These are phyloP conservation scores for Penicillium diatomitis DNA, from an alignment of 495 filamentous ascomycete species.

Conservation along the genomic window DNA sequence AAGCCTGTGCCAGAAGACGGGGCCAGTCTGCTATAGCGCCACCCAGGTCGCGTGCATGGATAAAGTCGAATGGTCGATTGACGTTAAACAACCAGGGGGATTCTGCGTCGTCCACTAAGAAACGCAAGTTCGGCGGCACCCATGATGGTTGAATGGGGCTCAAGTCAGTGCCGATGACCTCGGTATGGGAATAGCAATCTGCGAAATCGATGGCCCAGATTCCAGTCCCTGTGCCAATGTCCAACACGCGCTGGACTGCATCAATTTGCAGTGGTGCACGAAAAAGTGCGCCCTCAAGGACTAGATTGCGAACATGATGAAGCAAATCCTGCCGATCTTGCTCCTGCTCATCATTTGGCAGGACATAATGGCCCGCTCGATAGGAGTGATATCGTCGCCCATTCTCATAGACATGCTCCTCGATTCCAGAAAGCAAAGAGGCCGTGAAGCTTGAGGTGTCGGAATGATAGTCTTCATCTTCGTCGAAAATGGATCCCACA, in stretches of 20 bases:
- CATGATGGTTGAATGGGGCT: slow-evolving; percentile 28
- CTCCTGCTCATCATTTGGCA: slow-evolving; percentile 37
- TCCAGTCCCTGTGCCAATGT: slow-evolving; percentile 59
- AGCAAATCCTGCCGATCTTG: slow-evolving; percentile 38
- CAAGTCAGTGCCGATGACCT: slow-evolving; percentile 29
- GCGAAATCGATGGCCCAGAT: slow-evolving; percentile 55
- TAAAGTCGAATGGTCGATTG: slow-evolving; percentile 34
- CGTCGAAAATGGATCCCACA: slow-evolving; percentile 14
- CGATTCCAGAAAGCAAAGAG: slow-evolving; percentile 16
- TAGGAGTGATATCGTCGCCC: slow-evolving; percentile 62
- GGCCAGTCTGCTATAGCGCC: slow-evolving; percentile 40
- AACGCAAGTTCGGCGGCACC: slow-evolving; percentile 39
- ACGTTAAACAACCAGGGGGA: slow-evolving; percentile 40
- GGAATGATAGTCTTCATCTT: slow-evolving; percentile 9
- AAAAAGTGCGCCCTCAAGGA: slow-evolving; percentile 48
- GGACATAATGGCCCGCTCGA: slow-evolving; percentile 52
- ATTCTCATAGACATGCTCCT: slow-evolving; percentile 40
- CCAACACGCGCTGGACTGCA: slow-evolving; percentile 51
- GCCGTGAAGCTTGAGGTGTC: slow-evolving; percentile 19
- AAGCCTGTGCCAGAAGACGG: slow-evolving; percentile 26
- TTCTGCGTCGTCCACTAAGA: slow-evolving; percentile 43
- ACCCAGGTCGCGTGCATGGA: slow-evolving; percentile 40
- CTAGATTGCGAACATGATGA: slow-evolving; percentile 40
- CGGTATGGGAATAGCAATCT: slow-evolving; percentile 47
- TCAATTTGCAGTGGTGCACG: slow-evolving; percentile 45